These are phyloP conservation scores for Lathyrus oleraceus DNA, from an alignment of 306 rosid species.

Conservation along the genomic window DNA sequence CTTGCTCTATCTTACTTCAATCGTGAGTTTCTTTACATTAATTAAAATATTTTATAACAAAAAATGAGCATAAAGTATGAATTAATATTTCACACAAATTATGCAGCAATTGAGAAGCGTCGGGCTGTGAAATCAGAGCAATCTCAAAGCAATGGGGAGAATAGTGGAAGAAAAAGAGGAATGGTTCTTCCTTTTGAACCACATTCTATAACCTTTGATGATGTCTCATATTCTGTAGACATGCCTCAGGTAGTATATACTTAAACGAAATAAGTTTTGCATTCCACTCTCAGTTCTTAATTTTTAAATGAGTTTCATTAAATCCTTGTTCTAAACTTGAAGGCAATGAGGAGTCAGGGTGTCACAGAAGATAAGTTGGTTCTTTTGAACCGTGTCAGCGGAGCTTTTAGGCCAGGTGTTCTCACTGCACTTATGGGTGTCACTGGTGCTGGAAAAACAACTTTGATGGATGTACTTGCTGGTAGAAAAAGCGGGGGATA, in stretches of 20 bases:
- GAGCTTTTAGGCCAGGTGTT: slow-evolving; percentile 63
- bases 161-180: slow-evolving; percentile 32
- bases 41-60: not conserved
- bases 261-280: not conserved
- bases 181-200: slow-evolving; percentile 58
- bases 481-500: slow-evolving; percentile 64
- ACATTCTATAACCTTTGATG: slow-evolving; percentile 51
- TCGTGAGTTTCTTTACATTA: slow-evolving; percentile 44
- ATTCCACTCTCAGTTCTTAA: not conserved
- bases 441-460: slow-evolving; percentile 73
- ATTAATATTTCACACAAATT: slow-evolving; percentile 19
- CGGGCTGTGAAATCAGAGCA: slow-evolving; percentile 33
- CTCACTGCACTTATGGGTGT: slow-evolving; percentile 65
- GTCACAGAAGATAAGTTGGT: slow-evolving; percentile 3
- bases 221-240: slow-evolving; percentile 46
- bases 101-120: slow-evolving; percentile 39
- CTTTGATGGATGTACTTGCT: slow-evolving; percentile 67
- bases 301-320: not conserved
- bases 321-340: not conserved
- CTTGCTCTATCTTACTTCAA: slow-evolving; percentile 50
- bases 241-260: not conserved
- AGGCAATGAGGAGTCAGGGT: slow-evolving; percentile 7
- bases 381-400: slow-evolving; percentile 49
- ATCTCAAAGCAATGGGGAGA: not conserved
- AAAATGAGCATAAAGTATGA: not conserved